These are phyloP conservation scores for Suillus subluteus DNA, from an alignment of 768 basidiomycete genomes.

Conservation along the genomic window DNA sequence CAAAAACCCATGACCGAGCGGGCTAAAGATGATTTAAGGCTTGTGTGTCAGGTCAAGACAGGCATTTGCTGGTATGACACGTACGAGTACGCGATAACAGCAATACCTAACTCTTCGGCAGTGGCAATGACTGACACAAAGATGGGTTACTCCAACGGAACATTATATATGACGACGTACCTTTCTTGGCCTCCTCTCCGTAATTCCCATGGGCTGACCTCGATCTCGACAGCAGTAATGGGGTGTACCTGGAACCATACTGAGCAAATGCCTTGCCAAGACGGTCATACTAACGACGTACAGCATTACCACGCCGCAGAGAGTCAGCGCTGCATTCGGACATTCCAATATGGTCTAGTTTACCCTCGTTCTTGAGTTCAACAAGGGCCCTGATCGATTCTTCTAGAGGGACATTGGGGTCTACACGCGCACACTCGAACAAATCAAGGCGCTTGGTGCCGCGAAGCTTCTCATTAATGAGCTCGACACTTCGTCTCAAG, in stretches of 20 bases:
- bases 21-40: constrained; percentile 35
- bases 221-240: constrained; percentile 66
- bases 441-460: constrained; percentile 62
- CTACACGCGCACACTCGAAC: constrained; percentile 56
- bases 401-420: constrained; percentile 48
- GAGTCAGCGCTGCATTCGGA: constrained; percentile 57
- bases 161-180: constrained; percentile 19
- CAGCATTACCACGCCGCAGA: constrained; percentile 41
- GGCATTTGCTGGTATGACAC: constrained; percentile 16
- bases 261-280: not conserved
- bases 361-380: constrained; percentile 37
- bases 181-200: constrained; percentile 52
- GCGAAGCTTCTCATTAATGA: constrained; percentile 47
- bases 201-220: constrained; percentile 66
- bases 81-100: constrained; percentile 64
- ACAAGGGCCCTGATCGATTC: constrained; percentile 46
- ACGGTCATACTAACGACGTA: constrained; percentile 21
- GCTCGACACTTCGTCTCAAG: constrained; percentile 51
- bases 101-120: constrained; percentile 56
- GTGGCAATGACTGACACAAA: constrained; percentile 48
- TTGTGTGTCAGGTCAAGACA: constrained; percentile 6
- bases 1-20: constrained; percentile 57
- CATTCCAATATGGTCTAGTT: constrained; percentile 58
- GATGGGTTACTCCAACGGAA: constrained; percentile 3
- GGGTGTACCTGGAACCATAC: constrained; percentile 47